Conservation (phyloP, 306 rosid species). For the Clitoria ternatea region DNA sequence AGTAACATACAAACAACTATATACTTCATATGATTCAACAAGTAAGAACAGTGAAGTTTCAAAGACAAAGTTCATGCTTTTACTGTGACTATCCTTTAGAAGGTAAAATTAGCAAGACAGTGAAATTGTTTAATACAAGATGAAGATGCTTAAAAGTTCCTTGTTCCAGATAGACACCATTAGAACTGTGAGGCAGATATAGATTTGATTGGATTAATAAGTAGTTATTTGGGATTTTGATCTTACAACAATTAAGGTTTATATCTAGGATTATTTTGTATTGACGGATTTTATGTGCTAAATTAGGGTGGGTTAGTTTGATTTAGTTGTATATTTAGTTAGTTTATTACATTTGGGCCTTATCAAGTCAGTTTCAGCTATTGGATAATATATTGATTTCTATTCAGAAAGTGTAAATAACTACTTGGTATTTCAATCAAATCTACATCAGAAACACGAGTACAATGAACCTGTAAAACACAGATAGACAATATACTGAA, state of each 20-base stretch:
- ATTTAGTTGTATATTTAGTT: background rate
- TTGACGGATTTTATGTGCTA: background rate
- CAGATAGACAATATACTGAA: background rate
- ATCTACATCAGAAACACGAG: background rate
- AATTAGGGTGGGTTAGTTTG: background rate
- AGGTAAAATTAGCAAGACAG: background rate
- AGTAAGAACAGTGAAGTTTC: background rate
- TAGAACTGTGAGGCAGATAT: background rate
- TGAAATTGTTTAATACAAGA: slow-evolving; percentile 20
- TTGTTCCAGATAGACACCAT: slow-evolving; percentile 14
- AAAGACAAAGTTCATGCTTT: background rate
- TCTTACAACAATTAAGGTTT: background rate
- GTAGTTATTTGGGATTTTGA: background rate
- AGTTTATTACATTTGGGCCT: background rate
- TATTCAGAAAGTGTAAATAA: background rate
- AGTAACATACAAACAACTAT: background rate
- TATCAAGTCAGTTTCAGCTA: background rate
- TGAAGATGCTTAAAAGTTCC: background rate
- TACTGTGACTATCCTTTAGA: background rate
- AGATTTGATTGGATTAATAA: background rate
- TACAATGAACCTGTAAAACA: background rate
- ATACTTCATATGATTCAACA: background rate
- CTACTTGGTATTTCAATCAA: background rate
- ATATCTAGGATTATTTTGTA: background rate
- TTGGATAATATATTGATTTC: background rate